Evolutionary conservation across 2,329 filamentous ascomycete genomes (phyloP).

Genomic region (Talaromyces sp.): DNA sequence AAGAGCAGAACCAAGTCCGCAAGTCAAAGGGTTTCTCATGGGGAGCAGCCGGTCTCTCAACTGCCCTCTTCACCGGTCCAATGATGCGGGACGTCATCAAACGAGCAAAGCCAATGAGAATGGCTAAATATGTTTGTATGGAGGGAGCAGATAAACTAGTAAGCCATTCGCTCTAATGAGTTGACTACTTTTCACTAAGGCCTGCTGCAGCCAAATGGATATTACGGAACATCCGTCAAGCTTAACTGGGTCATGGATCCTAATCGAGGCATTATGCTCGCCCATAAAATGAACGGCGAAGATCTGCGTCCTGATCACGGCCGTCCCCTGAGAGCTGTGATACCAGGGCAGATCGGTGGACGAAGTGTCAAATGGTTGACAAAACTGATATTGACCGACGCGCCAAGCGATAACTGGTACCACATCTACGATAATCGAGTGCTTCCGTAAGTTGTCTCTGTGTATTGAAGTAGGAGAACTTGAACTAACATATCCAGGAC

Average conservation of each 20-base stretch:
- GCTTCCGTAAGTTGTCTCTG: conserved; percentile 55
- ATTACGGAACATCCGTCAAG: conserved; percentile 84
- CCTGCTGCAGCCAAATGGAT: conserved; percentile 66
- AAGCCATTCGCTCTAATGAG: conserved; percentile 20
- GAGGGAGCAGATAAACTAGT: conserved; percentile 80
- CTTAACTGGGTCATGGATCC: conserved; percentile 83
- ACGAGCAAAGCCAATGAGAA: conserved; percentile 63
- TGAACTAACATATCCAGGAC: conserved; percentile 46
- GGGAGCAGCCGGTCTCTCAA: conserved; percentile 83
- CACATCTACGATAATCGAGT: conserved; percentile 93
- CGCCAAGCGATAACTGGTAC: conserved; percentile 89
- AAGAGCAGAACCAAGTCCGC: conserved; percentile 86
- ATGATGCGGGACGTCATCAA: conserved; percentile 68
- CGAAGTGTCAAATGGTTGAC: conserved; percentile 92
- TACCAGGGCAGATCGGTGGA: conserved; percentile 88
- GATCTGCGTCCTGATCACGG: conserved; percentile 78
- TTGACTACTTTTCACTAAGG: conserved; percentile 1
- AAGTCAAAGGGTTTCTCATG: conserved; percentile 95
- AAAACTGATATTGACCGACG: conserved; percentile 70
- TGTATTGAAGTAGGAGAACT: neutral
- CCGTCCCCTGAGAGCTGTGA: conserved; percentile 74
- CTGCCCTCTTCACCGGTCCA: conserved; percentile 82
- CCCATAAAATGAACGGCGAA: conserved; percentile 88
- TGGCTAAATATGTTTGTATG: conserved; percentile 81
- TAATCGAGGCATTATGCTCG: conserved; percentile 79